A percentile compares a stretch with the other conserved stretches of the same genome.
phyloP scores from a whole-genome alignment of 2,329 filamentous ascomycete species.

The Apiospora koreana region DNA sequence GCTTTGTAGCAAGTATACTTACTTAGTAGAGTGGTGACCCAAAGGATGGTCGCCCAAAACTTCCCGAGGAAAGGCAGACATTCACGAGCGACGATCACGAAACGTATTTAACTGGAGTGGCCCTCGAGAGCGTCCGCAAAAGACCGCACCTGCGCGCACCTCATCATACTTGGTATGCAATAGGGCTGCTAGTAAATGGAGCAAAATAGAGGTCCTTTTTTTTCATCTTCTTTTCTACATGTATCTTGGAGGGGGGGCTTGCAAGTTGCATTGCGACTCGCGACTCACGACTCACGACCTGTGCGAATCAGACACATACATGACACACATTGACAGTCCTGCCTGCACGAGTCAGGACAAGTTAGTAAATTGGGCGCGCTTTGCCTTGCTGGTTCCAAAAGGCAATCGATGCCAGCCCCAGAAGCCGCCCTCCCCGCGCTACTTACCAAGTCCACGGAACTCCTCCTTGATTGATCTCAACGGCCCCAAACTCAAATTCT shows the following conservation, averaged over 20 bases:
- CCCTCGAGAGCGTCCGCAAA: not conserved
- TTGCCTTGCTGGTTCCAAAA: not conserved
- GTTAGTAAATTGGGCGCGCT: not conserved
- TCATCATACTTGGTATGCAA: not conserved
- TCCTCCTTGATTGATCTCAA: not conserved
- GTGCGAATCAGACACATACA: conserved; percentile 1
- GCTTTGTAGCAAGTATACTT: conserved; percentile 3
- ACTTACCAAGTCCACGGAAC: conserved; percentile 3
- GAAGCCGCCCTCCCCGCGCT: conserved; percentile 2
- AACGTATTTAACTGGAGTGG: conserved; percentile 2
- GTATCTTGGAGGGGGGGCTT: not conserved
- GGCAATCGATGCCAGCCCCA: not conserved
- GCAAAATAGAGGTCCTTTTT: no score
- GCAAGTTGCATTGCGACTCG: not conserved
- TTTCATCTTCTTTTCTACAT: not conserved
- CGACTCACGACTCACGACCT: not conserved
- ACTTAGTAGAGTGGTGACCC: not conserved
- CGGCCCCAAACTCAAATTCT: not conserved
- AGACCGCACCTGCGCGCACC: not conserved
- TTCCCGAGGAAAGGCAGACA: not conserved
- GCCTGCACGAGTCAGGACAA: not conserved
- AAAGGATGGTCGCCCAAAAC: not conserved
- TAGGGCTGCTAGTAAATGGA: not conserved
- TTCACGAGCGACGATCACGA: not conserved
- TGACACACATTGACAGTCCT: not conserved